These are phyloP conservation scores for Boletus rufocinnamomeus DNA, from an alignment of 768 basidiomycete species.

Conservation along the genomic window DNA sequence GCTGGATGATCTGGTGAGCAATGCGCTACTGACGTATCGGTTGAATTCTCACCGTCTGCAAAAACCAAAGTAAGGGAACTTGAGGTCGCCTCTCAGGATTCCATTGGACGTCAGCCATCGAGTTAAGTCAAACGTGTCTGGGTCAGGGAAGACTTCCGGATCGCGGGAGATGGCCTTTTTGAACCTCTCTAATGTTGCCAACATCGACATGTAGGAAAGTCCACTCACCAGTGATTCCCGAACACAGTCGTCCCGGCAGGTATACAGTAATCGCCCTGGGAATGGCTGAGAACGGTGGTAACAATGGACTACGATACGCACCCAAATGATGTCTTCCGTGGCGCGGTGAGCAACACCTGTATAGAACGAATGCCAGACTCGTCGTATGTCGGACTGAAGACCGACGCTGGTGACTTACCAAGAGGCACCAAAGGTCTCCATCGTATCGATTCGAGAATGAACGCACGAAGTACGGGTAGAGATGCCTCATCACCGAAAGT, in stretches of 20 bases:
- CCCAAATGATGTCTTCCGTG: constrained; percentile 23
- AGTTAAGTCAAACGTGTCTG: constrained; percentile 37
- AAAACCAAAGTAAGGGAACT: constrained; percentile 53
- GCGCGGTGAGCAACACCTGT: constrained; percentile 16
- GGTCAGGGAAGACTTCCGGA: constrained; percentile 39
- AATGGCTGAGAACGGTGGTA: neutral
- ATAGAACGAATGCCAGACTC: no score
- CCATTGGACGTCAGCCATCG: constrained; percentile 31
- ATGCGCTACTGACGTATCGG: neutral
- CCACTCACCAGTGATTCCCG: constrained; percentile 21
- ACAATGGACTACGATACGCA: neutral
- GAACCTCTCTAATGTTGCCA: no score
- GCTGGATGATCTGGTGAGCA: constrained; percentile 29
- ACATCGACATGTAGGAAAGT: neutral
- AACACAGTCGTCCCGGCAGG: constrained; percentile 21
- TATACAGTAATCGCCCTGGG: constrained; percentile 19
- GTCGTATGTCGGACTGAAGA: neutral
- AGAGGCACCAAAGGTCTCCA: constrained; percentile 35
- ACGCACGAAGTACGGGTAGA: constrained; percentile 36
- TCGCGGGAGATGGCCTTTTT: constrained; percentile 41
- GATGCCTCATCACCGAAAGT: constrained; percentile 34
- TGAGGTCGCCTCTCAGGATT: constrained; percentile 45
- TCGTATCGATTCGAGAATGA: constrained; percentile 37
- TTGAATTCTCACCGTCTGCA: constrained; percentile 37
- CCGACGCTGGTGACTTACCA: constrained; percentile 15